phyloP scores from a whole-genome alignment of 495 filamentous ascomycete species.

The Lophium mytilinum region DNA sequence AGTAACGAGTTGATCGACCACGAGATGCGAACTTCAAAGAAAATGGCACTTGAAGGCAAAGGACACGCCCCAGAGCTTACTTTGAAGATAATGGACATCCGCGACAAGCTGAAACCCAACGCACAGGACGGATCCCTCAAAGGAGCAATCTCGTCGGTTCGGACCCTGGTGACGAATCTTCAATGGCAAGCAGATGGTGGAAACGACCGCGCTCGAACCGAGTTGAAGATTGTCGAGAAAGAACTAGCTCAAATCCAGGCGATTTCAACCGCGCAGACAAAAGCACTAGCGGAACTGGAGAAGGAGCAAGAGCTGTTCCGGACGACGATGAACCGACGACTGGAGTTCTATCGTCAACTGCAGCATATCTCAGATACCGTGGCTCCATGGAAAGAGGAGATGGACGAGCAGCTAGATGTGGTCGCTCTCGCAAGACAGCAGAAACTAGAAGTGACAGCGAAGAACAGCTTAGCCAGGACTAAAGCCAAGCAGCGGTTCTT shows the following conservation, averaged over 20 bases:
- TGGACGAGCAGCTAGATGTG: conserved; percentile 39
- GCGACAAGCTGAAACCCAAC: conserved; percentile 50
- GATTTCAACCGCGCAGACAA: conserved; percentile 56
- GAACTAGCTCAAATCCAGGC: conserved; percentile 52
- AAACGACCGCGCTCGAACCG: conserved; percentile 53
- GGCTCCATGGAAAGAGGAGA: conserved; percentile 56
- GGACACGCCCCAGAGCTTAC: conserved; percentile 67
- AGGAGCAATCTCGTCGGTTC: conserved; percentile 58
- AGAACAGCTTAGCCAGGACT: conserved; percentile 48
- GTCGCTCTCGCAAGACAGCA: conserved; percentile 22
- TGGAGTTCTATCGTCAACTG: conserved; percentile 83
- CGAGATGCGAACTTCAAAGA: conserved; percentile 54
- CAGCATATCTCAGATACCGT: conserved; percentile 85
- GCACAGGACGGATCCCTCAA: conserved; percentile 55
- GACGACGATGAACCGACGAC: conserved; percentile 66
- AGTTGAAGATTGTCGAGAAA: conserved; percentile 52
- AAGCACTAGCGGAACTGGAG: conserved; percentile 49
- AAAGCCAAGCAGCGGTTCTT: conserved; percentile 69
- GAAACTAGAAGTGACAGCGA: conserved; percentile 42
- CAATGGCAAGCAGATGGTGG: conserved; percentile 52
- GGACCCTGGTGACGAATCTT: conserved; percentile 53
- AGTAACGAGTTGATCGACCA: conserved; percentile 71
- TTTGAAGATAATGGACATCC: conserved; percentile 49
- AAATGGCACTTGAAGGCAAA: conserved; percentile 47
- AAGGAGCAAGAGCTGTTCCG: conserved; percentile 71